Evolutionary conservation across 2,329 filamentous ascomycete species (phyloP).

Genomic region (Dothideomycetes sp.): DNA sequence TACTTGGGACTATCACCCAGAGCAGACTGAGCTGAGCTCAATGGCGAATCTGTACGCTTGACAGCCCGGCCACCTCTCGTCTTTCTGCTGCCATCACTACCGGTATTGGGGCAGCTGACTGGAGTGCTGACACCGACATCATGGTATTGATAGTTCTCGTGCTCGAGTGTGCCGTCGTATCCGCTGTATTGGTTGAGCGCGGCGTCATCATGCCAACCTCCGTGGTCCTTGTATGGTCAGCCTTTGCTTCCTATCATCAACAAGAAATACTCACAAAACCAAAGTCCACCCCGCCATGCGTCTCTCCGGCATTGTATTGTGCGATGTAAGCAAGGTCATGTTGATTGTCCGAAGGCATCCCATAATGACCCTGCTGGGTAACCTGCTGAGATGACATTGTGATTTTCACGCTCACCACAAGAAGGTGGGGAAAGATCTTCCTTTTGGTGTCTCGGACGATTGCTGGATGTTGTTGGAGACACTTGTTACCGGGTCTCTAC

Average conservation of each 20-base stretch:
- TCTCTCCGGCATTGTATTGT: slow-evolving; percentile 33
- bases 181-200: slow-evolving; percentile 8
- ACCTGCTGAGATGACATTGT: slow-evolving; percentile 10
- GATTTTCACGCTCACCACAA: slow-evolving; percentile 2
- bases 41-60: slow-evolving; percentile 27
- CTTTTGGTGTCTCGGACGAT: slow-evolving; percentile 16
- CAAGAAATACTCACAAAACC: slow-evolving; percentile 15
- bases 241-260: not conserved
- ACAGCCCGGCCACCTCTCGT: slow-evolving; percentile 31
- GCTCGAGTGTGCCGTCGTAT: slow-evolving; percentile 9
- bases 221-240: slow-evolving; percentile 14
- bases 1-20: slow-evolving; percentile 26
- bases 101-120: slow-evolving; percentile 35
- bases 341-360: slow-evolving; percentile 1
- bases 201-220: slow-evolving; percentile 1
- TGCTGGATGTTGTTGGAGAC: slow-evolving; percentile 4
- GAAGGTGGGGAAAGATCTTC: slow-evolving; percentile 2
- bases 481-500: slow-evolving; percentile 3
- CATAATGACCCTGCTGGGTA: slow-evolving; percentile 6
- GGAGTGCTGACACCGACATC: slow-evolving; percentile 20
- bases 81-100: slow-evolving; percentile 31
- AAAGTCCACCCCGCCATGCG: slow-evolving; percentile 29
- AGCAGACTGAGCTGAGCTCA: slow-evolving; percentile 21
- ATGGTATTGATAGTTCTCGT: slow-evolving; percentile 20
- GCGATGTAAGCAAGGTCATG: slow-evolving; percentile 34